Conservation (phyloP, 73 alveolate species). For the Paraurostyla sp. region DNA sequence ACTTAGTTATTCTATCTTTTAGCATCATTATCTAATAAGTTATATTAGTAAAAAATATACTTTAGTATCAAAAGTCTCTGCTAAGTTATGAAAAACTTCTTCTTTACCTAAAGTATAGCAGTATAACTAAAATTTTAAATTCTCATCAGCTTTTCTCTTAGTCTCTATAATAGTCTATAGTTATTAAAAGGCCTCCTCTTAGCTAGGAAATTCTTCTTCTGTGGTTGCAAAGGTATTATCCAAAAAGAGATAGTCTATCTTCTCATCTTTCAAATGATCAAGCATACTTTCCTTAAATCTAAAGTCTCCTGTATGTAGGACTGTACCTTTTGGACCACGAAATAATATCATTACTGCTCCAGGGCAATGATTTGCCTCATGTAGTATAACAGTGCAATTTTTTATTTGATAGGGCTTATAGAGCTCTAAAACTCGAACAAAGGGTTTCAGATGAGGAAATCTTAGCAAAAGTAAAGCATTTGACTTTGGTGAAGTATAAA, state of each 20-base stretch:
- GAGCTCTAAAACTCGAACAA: not conserved
- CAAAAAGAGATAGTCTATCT: conserved; percentile 16
- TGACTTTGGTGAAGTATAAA: conserved; percentile 16
- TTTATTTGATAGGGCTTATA: conserved; percentile 8
- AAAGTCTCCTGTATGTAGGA: conserved; percentile 61
- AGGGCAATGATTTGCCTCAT: conserved; percentile 64
- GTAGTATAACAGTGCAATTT: not conserved
- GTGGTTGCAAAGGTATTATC: conserved; percentile 62
- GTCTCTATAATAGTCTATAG: not conserved
- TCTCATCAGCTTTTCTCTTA: conserved; percentile 1
- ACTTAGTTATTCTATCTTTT: conserved; percentile 48
- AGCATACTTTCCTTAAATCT: conserved; percentile 37
- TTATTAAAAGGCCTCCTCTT: conserved; percentile 52
- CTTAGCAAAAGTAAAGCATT: not conserved
- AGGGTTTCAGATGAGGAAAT: conserved; percentile 20
- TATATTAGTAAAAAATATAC: not conserved
- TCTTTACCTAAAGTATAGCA: conserved; percentile 63
- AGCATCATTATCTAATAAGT: conserved; percentile 42
- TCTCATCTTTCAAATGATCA: not conserved
- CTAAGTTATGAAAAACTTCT: conserved; percentile 47
- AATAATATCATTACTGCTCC: conserved; percentile 55
- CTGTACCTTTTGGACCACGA: conserved; percentile 20
- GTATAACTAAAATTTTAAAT: not conserved
- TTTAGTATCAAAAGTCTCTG: conserved; percentile 30
- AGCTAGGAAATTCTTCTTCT: conserved; percentile 28